Base-by-base conservation (phyloP, 306 rosid species). In the Lupinus albus region DNA sequence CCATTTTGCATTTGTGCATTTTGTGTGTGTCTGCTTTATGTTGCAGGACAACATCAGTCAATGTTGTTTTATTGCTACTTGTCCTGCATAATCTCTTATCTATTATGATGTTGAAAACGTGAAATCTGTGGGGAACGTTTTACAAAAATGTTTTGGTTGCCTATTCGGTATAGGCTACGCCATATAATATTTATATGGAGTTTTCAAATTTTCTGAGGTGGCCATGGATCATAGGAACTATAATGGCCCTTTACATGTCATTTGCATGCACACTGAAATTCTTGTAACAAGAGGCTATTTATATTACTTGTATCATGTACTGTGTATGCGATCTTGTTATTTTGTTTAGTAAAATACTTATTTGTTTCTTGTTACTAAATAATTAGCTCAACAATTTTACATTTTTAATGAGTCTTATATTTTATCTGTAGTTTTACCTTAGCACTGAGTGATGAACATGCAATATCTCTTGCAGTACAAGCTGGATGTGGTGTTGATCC, bases 401-500 rank as follows among this genome's bases (percentile, higher is more conserved):
- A 8, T 56, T 35, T 38, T 76, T 50, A n/a, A 38, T 56, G 41
- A 18, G 8, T 77, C 15, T 18, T 42, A 21, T 60, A 53, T 41
- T 76, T 68, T 54, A 20, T 50, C 11, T 58, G 25, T 74, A 50
- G 44, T 10, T 60, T 67, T 73, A 57, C 33, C 12, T 64, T 67
- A 55, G 54, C 60, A 76, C 50, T 52, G 54, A 76, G 44, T 51
- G 56, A 73, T 61, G 32, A 58, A 47, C 52, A 50, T 55, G 33
- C 41, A 61, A 55, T 50, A 18, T 68, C 39, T 64, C 49, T 62
- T 81, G 86, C 88, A 92, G 96, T 87, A 51, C 86, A 87, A 50
- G 81, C 86, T 70, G 94, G 96, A 47, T 85, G 88, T 51, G 79
- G 60, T 73, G 88, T 87, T 53, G 95, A 84, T 78, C 96, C 89